Evolutionary conservation across 2,329 filamentous ascomycete genomes (phyloP).

Genomic region (Dothideomycetidae sp.): DNA sequence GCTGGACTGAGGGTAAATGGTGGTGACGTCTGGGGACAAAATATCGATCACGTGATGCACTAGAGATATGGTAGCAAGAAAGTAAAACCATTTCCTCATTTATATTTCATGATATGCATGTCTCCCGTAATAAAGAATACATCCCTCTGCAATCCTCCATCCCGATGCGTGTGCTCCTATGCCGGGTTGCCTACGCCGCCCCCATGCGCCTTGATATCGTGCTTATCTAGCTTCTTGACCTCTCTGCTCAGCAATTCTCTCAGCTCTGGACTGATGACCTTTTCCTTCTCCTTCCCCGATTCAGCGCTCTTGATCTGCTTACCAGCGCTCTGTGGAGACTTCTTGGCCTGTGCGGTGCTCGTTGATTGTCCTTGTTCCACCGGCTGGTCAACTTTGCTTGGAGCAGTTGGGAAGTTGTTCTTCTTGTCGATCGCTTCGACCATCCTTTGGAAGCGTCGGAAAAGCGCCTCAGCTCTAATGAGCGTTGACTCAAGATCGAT

Average conservation of each 20-base stretch:
- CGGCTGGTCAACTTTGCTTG: constrained; percentile 3
- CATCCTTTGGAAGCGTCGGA: constrained; percentile 71
- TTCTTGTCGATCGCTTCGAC: constrained; percentile 91
- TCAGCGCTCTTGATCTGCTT: too few species aligned
- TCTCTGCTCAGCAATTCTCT: constrained; percentile 47
- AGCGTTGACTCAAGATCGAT: constrained; percentile 83
- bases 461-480: constrained; percentile 76
- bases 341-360: constrained; percentile 13
- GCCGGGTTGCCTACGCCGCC: constrained; percentile 23
- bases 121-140: too few species aligned
- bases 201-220: constrained; percentile 32
- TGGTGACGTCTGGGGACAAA: too few species aligned
- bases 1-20: too few species aligned
- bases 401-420: constrained; percentile 55
- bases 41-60: too few species aligned
- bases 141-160: too few species aligned
- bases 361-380: constrained; percentile 1
- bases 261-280: constrained; percentile 50
- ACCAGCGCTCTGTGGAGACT: constrained; percentile 11
- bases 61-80: too few species aligned
- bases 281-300: constrained; percentile 25
- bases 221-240: constrained; percentile 36
- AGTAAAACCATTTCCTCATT: too few species aligned
- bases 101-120: too few species aligned
- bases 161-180: too few species aligned